These are phyloP conservation scores for Colletotrichum sublineola DNA, from an alignment of 2,329 filamentous ascomycete species.

Conservation along the genomic window DNA sequence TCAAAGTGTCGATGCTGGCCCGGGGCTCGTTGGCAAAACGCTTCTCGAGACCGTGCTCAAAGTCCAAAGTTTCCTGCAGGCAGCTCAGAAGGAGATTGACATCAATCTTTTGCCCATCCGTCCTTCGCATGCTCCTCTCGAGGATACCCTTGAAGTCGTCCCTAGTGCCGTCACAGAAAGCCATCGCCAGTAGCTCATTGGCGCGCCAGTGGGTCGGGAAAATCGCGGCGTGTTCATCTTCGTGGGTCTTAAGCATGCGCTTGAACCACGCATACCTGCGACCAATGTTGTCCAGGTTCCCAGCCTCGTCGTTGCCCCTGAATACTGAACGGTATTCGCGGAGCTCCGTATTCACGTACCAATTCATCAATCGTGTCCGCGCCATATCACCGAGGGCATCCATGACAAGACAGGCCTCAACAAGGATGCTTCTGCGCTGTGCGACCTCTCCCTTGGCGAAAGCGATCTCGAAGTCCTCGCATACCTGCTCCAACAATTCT, in stretches of 20 bases:
- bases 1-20: conserved; percentile 90
- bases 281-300: conserved; percentile 95
- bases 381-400: conserved; percentile 94
- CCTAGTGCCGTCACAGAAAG: conserved; percentile 94
- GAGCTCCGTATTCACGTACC: conserved; percentile 98
- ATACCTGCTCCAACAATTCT: conserved; percentile 96
- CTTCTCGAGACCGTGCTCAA: conserved; percentile 91
- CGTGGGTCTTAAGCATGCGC: conserved; percentile 94
- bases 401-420: conserved; percentile 93
- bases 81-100: conserved; percentile 91
- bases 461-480: conserved; percentile 96
- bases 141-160: conserved; percentile 96
- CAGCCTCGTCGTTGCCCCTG: conserved; percentile 95
- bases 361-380: conserved; percentile 84
- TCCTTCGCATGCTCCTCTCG: conserved; percentile 84
- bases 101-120: conserved; percentile 84
- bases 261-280: conserved; percentile 97
- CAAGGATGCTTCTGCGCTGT: conserved; percentile 76
- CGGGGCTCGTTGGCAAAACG: conserved; percentile 81
- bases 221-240: conserved; percentile 89
- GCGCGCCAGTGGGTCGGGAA: conserved; percentile 93
- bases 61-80: conserved; percentile 95
- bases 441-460: conserved; percentile 90
- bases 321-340: conserved; percentile 97
- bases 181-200: conserved; percentile 88